Evolutionary conservation across 2,329 filamentous ascomycete species (phyloP), one percentile per base, ranked within the genome.

Genomic region (Aspergillus sergii): DNA sequence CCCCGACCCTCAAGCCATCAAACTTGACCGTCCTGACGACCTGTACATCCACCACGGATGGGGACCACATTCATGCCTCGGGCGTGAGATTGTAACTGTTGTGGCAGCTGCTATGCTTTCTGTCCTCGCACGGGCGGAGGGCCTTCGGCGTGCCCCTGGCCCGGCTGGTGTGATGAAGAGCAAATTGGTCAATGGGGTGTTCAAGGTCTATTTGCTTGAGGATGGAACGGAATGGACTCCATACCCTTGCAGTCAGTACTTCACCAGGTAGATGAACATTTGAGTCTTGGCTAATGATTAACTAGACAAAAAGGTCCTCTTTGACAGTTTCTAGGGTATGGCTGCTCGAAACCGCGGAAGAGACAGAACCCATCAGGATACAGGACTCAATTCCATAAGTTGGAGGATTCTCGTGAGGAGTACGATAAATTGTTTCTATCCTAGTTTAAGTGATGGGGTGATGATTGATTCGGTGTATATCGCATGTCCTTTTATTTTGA

Each of bases 251-350:
- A 65, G 64, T 65, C 36, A 59, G 64, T 61, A 12, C 32, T 58
- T 45, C 19, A 2, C 4, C 3, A 19, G 3, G 16, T 58, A 4
- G 30, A 19, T 39, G 4, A 26, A 16, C 30, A 32, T 46, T 23
- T 10, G 12, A 32, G 4, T 26, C 9, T 41, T 19, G 8, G 51
- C 60, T 64, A 45, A 60, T 39, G 2, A 11, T 21, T 6, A 14
- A 10, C 26, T 41, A 63, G 60, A 60, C 50, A 65, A 60, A 50
- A 65, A 65, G 26, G 60, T 62, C 0, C 11, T 62, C 1, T 64
- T 64, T 32, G 51, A 63, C 43, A 48, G 39, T 4, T 32, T 64
- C 11, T 51, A 28, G 50, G 34, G 21, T 41, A 12, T 10, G 7
- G 46, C 0, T 14, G 21, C 10, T 50, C 3, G 12, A 16, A 8